Percentiles rank a stretch among this genome's conserved stretches.
Evolutionary conservation across 495 filamentous ascomycete species (phyloP).

Genomic region (Parathielavia hyrcaniae): DNA sequence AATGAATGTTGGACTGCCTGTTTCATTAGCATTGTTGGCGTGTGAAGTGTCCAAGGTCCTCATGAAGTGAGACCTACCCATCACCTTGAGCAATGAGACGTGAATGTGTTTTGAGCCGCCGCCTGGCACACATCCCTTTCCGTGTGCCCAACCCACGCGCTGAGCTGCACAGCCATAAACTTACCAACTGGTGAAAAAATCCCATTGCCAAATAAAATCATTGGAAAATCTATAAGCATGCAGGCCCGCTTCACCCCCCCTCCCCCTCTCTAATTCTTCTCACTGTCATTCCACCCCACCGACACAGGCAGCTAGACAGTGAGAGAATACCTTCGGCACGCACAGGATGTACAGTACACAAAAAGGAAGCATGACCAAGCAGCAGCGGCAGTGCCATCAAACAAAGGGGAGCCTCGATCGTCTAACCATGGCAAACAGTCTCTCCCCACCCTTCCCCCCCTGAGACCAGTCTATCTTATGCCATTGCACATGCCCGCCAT

Average conservation of each 20-base stretch:
- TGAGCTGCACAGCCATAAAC: neutral
- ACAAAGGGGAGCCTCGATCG: neutral
- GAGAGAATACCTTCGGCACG: neutral
- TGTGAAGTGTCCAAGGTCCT: too few relatives aligned
- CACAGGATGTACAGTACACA: neutral
- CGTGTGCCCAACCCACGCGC: neutral
- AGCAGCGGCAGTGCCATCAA: neutral
- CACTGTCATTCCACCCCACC: neutral
- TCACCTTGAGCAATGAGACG: neutral
- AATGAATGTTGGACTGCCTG: too few relatives aligned
- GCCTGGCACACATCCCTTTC: too few relatives aligned
- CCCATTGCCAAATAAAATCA: neutral
- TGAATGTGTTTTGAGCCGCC: neutral
- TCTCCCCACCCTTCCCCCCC: too few relatives aligned
- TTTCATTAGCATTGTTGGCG: too few relatives aligned
- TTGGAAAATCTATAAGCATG: neutral
- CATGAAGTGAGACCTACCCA: too few relatives aligned
- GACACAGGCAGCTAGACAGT: neutral
- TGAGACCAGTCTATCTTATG: neutral
- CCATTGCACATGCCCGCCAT: too few relatives aligned
- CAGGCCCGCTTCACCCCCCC: neutral
- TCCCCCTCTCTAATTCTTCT: too few relatives aligned
- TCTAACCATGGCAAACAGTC: neutral
- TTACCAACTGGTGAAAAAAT: neutral
- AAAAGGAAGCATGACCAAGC: neutral